Evolutionary conservation across 331 rosid species (phyloP).

Genomic region (Pyrus hybrid): DNA sequence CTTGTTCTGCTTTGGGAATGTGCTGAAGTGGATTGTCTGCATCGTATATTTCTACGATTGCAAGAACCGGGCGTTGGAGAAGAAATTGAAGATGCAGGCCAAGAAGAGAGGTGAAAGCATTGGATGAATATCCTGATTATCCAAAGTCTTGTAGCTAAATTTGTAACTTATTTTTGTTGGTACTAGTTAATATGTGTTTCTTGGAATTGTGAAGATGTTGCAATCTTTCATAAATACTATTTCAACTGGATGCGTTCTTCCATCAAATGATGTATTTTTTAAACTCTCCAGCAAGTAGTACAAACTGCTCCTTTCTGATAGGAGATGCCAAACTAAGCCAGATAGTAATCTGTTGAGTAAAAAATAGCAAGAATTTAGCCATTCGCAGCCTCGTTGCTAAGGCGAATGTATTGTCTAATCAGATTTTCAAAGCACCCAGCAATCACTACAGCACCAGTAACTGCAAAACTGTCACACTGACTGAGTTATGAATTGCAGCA

Average conservation of each 20-base stretch:
- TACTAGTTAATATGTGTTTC: background rate
- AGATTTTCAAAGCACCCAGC: background rate
- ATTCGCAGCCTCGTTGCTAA: background rate
- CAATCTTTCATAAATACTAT: background rate
- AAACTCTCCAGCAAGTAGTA: background rate
- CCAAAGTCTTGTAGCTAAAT: background rate
- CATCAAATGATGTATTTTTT: background rate
- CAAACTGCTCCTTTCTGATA: background rate
- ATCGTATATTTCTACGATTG: slow-evolving; percentile 50
- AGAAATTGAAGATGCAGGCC: slow-evolving; percentile 30
- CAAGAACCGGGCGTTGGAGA: slow-evolving; percentile 35
- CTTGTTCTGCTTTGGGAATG: slow-evolving; percentile 33
- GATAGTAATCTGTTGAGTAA: background rate
- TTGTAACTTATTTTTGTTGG: background rate
- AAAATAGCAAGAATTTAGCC: background rate
- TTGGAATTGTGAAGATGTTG: background rate
- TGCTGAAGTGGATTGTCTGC: slow-evolving; percentile 49
- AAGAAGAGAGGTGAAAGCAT: slow-evolving; percentile 11
- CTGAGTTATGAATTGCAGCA: background rate
- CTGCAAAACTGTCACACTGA: background rate
- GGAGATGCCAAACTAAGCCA: background rate
- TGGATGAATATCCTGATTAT: background rate
- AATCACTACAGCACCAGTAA: background rate
- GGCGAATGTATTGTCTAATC: background rate
- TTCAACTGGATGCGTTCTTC: background rate